Base-by-base conservation (phyloP, 345 rosid genomes). In the Linum usitatissimum region DNA sequence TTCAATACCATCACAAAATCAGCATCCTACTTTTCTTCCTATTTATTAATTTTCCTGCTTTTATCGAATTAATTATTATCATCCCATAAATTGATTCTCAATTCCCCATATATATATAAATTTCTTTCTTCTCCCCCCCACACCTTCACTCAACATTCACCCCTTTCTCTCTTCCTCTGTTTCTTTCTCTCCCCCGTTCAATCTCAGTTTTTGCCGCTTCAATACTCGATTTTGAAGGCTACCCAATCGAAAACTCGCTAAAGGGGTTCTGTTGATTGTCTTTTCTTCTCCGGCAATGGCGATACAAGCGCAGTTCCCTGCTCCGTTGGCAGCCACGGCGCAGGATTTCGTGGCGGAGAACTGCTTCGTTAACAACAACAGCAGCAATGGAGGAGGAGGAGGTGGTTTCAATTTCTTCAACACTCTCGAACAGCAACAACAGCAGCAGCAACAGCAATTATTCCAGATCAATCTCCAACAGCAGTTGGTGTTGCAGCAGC, bases 301-400 rank as follows among this genome's bases (percentile, higher is more conserved):
- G 6, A 74, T 91, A 36, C 83, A 82, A 73, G 85, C 96, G 13
- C 86, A 79, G 86, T 62, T 80, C 58, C 79, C 85, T 34, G 38
- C 38, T 0, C 64, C 68, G 20, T 76, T 64, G 21, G 84, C 73
- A 3, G 75, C 76, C 28, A 23, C 28, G 28, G 28, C 28, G 1
- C 83, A 79, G 20, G 84, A 79, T 69, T 69, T 64, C 77, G 64
- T 73, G 56, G 64, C 73, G 56, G 81, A 72, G 56, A 77, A 77
- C 62, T 82, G 75, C 4, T 45, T 64, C 36, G 59, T 23, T 81
- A 73, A 31, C 84, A 76, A 39, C 66, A 68, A n/a, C 48, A 64
- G 7, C 68, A 45, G 20, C 62, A 64, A 3, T 1, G 38, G 38
- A 34, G 38, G 38, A 34, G 38, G 38, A 34, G 38, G 38, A 34